Base-by-base conservation (phyloP, 164 flowering plant species). In the Santalum album region DNA sequence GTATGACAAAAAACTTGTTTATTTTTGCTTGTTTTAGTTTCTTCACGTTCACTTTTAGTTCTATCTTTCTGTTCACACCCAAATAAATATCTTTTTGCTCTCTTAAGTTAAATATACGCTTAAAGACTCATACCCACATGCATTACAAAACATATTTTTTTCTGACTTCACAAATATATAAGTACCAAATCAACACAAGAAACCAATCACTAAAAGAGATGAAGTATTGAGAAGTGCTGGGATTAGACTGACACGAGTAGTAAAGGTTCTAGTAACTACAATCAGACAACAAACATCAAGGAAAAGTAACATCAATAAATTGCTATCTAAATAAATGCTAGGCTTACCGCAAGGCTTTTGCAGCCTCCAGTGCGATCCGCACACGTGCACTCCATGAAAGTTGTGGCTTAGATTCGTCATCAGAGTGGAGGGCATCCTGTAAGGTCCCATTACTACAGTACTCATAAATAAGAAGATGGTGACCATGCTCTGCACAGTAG, bases 331-430 rank as follows among this genome's bases (percentile, higher is more conserved):
- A 45, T 7, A 40, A 32, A 39, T 53, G 15, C 3, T 26, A n/a
- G 21, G 17, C 95, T 78, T 79, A 92, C 99, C 87, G 89, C 34
- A 92, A 63, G 60, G 95, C 97, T 70, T 85, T 79, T 60, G 99
- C 97, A 69, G 89, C 88, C 65, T 86, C 99, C 63, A 94, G 88
- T 21, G 99, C 92, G 72, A 87, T 75, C 53, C 75, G 62, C 49
- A 87, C 64, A 26, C 99, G 92, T 21, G 72, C 61, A 72, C 82
- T 81, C 99, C 99, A 94, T 10, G 95, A 79, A 61, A 90, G 77
- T 16, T 71, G 72, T 54, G 53, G 77, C 54, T 62, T 75, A 15
- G 71, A 68, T 44, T 77, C 95, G 69, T 86, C 90, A 58, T 76
- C 82, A 22, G 84, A 73, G 65, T 90, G 96, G 25, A 94, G 69